phyloP scores from a whole-genome alignment of 768 basidiomycete species.

The Boletus eberwhitei region DNA sequence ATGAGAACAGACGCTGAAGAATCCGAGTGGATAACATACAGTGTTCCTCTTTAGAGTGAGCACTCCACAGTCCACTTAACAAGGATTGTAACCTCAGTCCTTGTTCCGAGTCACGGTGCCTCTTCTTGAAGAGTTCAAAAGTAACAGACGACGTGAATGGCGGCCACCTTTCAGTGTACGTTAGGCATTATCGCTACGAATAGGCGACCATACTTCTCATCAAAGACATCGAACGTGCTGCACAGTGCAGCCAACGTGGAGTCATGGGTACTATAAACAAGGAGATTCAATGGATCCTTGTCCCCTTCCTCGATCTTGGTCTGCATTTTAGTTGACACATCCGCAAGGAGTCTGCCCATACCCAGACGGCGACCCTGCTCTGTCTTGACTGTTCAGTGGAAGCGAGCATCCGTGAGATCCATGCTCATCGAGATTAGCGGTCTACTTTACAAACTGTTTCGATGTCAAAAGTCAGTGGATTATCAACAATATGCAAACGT shows the following conservation, averaged over 20 bases:
- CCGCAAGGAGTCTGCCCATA: slow-evolving; percentile 71
- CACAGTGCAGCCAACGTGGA: slow-evolving; percentile 64
- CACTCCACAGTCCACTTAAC: slow-evolving; percentile 38
- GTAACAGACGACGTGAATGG: slow-evolving; percentile 72
- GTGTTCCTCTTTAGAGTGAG: slow-evolving; percentile 34
- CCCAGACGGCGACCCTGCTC: slow-evolving; percentile 74
- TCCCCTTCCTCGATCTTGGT: slow-evolving; percentile 45
- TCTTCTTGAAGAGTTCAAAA: slow-evolving; percentile 65
- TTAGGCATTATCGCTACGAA: not conserved
- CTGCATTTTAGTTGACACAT: slow-evolving; percentile 62
- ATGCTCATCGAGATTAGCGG: not conserved
- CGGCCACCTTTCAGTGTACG: slow-evolving; percentile 52
- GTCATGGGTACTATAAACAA: slow-evolving; percentile 72
- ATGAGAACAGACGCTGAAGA: not conserved
- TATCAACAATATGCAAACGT: not conserved
- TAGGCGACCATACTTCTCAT: slow-evolving; percentile 50
- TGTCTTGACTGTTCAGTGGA: slow-evolving; percentile 51
- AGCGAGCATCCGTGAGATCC: not conserved
- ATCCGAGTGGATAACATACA: slow-evolving; percentile 33
- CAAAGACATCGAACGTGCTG: slow-evolving; percentile 67
- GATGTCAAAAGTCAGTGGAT: slow-evolving; percentile 3
- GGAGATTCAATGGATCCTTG: slow-evolving; percentile 54
- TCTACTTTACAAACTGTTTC: slow-evolving; percentile 23
- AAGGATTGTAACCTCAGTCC: slow-evolving; percentile 36
- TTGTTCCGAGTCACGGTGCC: not conserved